Conservation (phyloP, 805 yeast species). For the Saccharomycopsis selenospora region DNA sequence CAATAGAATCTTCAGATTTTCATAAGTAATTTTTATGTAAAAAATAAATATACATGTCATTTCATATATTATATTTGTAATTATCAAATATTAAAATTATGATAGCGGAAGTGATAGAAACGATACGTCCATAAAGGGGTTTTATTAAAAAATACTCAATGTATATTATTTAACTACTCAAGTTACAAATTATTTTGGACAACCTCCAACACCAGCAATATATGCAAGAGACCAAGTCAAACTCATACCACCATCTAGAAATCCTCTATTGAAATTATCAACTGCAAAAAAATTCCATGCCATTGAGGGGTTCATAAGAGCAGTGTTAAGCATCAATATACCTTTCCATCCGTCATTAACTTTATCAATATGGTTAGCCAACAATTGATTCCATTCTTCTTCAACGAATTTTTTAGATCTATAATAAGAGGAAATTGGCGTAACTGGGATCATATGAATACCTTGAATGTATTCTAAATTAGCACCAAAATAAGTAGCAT, state of each 20-base stretch:
- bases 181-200: no score
- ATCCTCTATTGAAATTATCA: slow-evolving; percentile 42
- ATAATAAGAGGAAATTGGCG: slow-evolving; percentile 57
- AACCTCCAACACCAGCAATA: slow-evolving; percentile 38
- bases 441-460: slow-evolving; percentile 70
- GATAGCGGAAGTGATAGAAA: no score
- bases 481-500: slow-evolving; percentile 68
- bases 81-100: no score
- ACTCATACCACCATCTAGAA: slow-evolving; percentile 80
- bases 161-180: no score
- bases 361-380: slow-evolving; percentile 37
- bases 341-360: slow-evolving; percentile 70
- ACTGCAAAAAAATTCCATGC: slow-evolving; percentile 58
- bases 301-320: slow-evolving; percentile 58
- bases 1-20: no score
- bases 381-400: slow-evolving; percentile 56
- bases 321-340: slow-evolving; percentile 63
- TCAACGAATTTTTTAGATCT: slow-evolving; percentile 46
- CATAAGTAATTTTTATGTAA: no score
- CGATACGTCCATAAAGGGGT: no score
- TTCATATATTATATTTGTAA: no score
- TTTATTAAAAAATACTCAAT: no score
- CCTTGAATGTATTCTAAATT: slow-evolving; percentile 71
- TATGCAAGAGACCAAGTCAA: slow-evolving; percentile 80
- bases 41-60: no score